Evolutionary conservation across 495 filamentous ascomycete species (phyloP).

Genomic region (Penicillium robsamsonii): DNA sequence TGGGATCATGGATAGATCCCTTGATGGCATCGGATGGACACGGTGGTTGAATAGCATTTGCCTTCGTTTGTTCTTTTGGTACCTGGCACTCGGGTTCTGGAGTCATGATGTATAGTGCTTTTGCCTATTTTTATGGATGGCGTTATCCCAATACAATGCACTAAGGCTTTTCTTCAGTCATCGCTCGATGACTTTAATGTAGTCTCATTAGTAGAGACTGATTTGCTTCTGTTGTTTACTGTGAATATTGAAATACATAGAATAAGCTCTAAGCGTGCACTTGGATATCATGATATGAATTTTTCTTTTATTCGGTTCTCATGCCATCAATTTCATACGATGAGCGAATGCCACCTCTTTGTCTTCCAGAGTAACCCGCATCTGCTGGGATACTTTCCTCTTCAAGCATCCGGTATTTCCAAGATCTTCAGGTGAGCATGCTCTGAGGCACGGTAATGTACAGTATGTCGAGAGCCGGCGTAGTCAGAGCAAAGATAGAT

Average conservation of each 20-base stretch:
- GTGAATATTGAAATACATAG: not conserved
- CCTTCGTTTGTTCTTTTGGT: not conserved
- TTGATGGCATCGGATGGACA: not conserved
- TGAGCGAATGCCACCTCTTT: not conserved
- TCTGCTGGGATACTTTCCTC: not conserved
- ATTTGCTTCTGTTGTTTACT: not conserved
- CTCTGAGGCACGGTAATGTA: slow-evolving; percentile 1
- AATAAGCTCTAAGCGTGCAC: not conserved
- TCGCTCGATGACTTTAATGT: not conserved
- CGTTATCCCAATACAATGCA: not conserved
- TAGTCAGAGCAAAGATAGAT: not conserved
- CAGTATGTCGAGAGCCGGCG: not conserved
- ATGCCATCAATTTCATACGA: not conserved
- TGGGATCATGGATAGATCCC: not conserved
- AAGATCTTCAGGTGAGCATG: not conserved
- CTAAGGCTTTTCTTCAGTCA: not conserved
- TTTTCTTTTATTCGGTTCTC: not conserved
- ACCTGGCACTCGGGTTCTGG: not conserved
- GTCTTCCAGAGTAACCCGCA: not conserved
- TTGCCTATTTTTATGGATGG: not conserved
- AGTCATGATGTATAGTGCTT: not conserved
- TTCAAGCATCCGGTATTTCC: not conserved
- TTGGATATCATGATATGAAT: not conserved
- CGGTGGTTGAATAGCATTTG: not conserved
- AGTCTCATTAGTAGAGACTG: not conserved